Conservation (phyloP, 306 rosid species). For the Malus sylvestris region DNA sequence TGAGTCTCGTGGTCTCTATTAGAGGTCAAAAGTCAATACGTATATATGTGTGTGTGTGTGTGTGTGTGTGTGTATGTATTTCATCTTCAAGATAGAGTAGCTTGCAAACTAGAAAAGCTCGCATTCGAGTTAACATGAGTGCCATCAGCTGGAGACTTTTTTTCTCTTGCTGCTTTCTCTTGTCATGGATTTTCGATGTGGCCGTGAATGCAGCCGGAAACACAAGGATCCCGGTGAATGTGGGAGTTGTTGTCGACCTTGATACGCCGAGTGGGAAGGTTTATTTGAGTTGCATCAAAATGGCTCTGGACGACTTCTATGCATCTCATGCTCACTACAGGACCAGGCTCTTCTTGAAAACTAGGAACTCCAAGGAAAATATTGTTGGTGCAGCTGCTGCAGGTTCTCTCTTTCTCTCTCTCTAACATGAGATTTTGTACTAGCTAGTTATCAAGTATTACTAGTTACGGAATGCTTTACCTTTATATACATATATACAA, state of each 20-base stretch:
- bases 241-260: slow-evolving; percentile 6
- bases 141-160: too few species aligned
- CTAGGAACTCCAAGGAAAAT: background rate
- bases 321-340: background rate
- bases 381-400: slow-evolving; percentile 12
- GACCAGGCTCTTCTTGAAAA: background rate
- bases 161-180: background rate
- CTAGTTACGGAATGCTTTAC: too few species aligned
- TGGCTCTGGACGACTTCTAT: background rate
- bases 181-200: background rate
- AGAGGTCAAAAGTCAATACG: too few species aligned
- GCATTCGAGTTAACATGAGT: too few species aligned
- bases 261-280: background rate
- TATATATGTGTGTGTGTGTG: too few species aligned
- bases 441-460: too few species aligned
- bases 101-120: too few species aligned
- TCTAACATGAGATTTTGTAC: too few species aligned
- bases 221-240: background rate
- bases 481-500: too few species aligned
- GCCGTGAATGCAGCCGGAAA: background rate
- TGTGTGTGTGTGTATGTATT: too few species aligned
- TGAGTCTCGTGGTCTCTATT: too few species aligned
- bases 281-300: background rate
- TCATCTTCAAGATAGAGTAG: too few species aligned
- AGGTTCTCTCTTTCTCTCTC: background rate